phyloP scores from a whole-genome alignment of 2,329 filamentous ascomycete species.

The Pseudofabraea citricarpa region DNA sequence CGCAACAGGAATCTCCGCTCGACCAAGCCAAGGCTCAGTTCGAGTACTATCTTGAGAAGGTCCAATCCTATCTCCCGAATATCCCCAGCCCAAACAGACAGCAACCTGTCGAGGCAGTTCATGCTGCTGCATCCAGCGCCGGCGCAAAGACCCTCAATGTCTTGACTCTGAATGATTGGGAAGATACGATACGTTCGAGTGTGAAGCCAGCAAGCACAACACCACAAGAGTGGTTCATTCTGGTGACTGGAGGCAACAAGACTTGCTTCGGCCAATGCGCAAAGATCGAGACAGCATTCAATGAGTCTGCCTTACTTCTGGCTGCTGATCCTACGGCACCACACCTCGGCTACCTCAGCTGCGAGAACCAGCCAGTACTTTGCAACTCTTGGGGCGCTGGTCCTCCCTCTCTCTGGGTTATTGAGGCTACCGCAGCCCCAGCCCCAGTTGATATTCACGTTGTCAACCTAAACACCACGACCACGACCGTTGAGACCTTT shows the following conservation, averaged over 20 bases:
- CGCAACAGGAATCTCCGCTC: constrained; percentile 45
- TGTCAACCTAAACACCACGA: constrained; percentile 65
- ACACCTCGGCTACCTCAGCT: constrained; percentile 66
- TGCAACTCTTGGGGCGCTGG: constrained; percentile 70
- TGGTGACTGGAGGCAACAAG: constrained; percentile 71
- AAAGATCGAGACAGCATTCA: constrained; percentile 59
- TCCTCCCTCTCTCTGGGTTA: constrained; percentile 61
- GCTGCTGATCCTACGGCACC: constrained; percentile 56
- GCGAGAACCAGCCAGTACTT: constrained; percentile 68
- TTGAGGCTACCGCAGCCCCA: constrained; percentile 61
- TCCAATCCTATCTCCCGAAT: constrained; percentile 47
- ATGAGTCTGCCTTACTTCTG: constrained; percentile 61
- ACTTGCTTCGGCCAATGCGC: constrained; percentile 66
- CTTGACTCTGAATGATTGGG: constrained; percentile 67
- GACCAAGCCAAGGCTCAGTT: constrained; percentile 59
- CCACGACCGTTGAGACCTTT: constrained; percentile 59
- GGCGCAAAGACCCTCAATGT: constrained; percentile 47
- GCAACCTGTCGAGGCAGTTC: constrained; percentile 31
- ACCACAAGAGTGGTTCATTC: constrained; percentile 73
- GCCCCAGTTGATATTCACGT: constrained; percentile 59
- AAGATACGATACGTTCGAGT: constrained; percentile 58
- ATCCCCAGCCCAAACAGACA: constrained; percentile 42
- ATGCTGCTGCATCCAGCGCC: constrained; percentile 45
- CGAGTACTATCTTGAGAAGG: constrained; percentile 58
- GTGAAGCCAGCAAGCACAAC: constrained; percentile 53